Percentiles rank a stretch among this genome's conserved stretches.
Conservation (phyloP, 805 yeast species). For the Candida ovalis region DNA sequence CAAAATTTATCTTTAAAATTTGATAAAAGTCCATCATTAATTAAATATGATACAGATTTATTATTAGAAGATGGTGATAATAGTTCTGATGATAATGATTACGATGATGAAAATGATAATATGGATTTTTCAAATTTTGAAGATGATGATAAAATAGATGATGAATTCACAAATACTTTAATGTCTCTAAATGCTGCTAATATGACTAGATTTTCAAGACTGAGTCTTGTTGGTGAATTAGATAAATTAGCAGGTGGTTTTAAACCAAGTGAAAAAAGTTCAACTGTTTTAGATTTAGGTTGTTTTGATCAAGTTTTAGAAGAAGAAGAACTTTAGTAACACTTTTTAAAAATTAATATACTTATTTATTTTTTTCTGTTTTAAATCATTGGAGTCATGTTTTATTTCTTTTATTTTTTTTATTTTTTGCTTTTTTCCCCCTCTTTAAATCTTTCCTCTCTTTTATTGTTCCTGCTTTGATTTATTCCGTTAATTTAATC, state of each 20-base stretch:
- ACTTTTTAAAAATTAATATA: too few species aligned
- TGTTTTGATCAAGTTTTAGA: conserved; percentile 11
- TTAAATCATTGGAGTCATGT: too few species aligned
- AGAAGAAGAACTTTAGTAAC: conserved; percentile 5
- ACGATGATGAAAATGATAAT: neutral
- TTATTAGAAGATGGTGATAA: neutral
- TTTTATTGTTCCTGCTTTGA: too few species aligned
- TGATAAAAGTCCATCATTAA: neutral
- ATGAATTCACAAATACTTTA: conserved; percentile 16
- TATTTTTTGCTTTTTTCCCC: too few species aligned
- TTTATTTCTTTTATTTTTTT: too few species aligned
- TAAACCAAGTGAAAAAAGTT: conserved; percentile 8
- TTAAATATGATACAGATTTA: neutral
- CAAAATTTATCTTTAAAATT: neutral
- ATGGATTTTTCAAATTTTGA: conserved; percentile 2
- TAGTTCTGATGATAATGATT: neutral
- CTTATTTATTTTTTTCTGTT: too few species aligned
- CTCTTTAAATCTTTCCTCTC: too few species aligned
- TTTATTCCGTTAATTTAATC: too few species aligned
- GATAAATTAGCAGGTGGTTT: conserved; percentile 7
- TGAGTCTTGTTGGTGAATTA: conserved; percentile 17
- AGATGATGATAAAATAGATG: neutral
- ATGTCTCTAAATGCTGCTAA: conserved; percentile 27
- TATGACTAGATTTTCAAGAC: conserved; percentile 23
- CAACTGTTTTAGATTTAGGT: conserved; percentile 11